phyloP scores from a whole-genome alignment of 805 yeast species.

The Millerozyma acaciae region DNA sequence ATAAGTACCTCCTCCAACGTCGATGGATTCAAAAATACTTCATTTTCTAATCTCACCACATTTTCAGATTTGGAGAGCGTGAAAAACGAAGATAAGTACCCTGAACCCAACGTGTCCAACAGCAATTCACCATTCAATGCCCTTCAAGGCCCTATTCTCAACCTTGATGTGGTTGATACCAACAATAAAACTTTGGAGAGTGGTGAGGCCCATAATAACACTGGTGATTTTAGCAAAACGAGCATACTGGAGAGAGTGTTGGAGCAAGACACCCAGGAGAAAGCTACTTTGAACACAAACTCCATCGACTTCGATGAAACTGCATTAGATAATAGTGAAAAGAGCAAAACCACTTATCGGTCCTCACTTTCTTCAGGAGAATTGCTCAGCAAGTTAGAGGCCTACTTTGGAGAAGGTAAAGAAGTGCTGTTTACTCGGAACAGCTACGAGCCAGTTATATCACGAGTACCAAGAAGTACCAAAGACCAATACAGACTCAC shows the following conservation, averaged over 20 bases:
- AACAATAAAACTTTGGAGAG: background rate
- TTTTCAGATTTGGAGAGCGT: conserved; percentile 11
- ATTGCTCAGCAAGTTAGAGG: conserved; percentile 22
- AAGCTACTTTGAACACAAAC: conserved; percentile 4
- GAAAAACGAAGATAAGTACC: conserved; percentile 14
- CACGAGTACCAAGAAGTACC: background rate
- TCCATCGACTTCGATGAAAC: conserved; percentile 3
- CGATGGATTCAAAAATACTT: conserved; percentile 13
- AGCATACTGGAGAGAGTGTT: conserved; percentile 7
- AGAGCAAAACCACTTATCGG: background rate
- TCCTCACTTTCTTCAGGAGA: conserved; percentile 29
- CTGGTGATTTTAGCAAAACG: background rate
- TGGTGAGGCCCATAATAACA: background rate
- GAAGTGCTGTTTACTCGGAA: conserved; percentile 5
- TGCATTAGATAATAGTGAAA: conserved; percentile 1
- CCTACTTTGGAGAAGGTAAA: conserved; percentile 10
- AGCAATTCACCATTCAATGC: conserved; percentile 9
- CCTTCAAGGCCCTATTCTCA: background rate
- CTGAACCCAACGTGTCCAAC: conserved; percentile 16
- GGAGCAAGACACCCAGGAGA: background rate
- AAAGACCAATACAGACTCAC: conserved; percentile 13
- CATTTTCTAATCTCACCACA: conserved; percentile 13
- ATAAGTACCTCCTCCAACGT: conserved; percentile 16
- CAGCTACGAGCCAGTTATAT: background rate
- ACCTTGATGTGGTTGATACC: background rate